A percentile compares a stretch with the other conserved stretches of the same genome.
These are phyloP conservation scores for Immersiella caudata DNA, from an alignment of 495 filamentous ascomycete species.

Conservation along the genomic window DNA sequence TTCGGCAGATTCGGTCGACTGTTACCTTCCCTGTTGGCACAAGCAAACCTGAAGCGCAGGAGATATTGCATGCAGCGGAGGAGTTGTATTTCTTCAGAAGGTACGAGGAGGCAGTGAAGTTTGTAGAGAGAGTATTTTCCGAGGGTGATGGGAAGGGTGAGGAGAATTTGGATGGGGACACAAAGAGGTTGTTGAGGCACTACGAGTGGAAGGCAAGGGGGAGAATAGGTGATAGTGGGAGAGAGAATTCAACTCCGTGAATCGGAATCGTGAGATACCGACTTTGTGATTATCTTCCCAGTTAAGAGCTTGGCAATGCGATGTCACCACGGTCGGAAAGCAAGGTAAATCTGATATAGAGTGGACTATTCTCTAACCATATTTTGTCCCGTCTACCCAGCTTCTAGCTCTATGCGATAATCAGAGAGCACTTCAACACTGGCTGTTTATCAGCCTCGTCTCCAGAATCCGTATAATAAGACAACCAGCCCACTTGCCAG, in stretches of 20 bases:
- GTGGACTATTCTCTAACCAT: not conserved
- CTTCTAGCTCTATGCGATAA: not conserved
- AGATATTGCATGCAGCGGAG: conserved; percentile 57
- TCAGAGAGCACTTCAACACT: not conserved
- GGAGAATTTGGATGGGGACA: conserved; percentile 41
- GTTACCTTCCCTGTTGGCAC: conserved; percentile 44
- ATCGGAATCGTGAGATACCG: no score
- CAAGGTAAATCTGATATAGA: not conserved
- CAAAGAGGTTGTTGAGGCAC: conserved; percentile 35
- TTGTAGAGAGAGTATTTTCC: conserved; percentile 37
- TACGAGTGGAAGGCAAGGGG: conserved; percentile 43
- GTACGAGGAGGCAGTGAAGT: conserved; percentile 46
- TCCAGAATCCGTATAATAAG: not conserved
- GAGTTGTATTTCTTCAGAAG: conserved; percentile 58
- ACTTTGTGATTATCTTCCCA: no score
- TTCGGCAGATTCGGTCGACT: conserved; percentile 44
- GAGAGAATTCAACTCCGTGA: not conserved
- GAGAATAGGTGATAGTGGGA: not conserved
- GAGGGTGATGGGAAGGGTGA: conserved; percentile 29
- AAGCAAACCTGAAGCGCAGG: conserved; percentile 48
- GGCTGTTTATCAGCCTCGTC: not conserved
- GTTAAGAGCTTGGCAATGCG: no score
- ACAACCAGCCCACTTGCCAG: not conserved
- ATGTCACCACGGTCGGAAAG: no score
- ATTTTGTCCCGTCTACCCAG: not conserved